Evolutionary conservation across 805 yeast species (phyloP), one percentile per base, ranked within the genome.

Genomic region (Teunomyces pallodes): DNA sequence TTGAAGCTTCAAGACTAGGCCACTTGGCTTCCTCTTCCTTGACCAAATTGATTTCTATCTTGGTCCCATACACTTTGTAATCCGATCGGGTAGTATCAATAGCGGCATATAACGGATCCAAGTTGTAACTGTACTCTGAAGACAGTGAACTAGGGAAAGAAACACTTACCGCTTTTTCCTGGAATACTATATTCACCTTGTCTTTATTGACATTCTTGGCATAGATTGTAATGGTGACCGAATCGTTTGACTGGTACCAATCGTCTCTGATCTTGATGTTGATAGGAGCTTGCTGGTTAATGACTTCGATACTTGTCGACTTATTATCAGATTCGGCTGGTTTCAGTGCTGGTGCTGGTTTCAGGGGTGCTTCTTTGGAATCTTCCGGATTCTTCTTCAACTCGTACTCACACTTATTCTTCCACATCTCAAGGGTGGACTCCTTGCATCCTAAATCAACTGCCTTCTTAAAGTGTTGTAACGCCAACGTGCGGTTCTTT

Each of bases 151-250:
- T 74, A 47, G 80, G 79, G 59, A 83, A 83, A 33, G 69, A 58
- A 42, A 78, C 73, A 10, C 58, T 46, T 2, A 83, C 61, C 0
- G 78, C 64, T 1, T 55, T 59, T 8, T 62, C 43, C 1, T 58
- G 51, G 49, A 80, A 73, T 0, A 71, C 66, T 4, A 83, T 72
- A 6, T 66, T 62, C 2, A 74, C 63, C 0, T 70, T 64, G 4
- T 79, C 82, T 40, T 73, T 60, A 7, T 85, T 83, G 13, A 89
- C 77, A 36, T 78, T 78, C 51, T 86, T 83, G 42, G 88, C 81
- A 59, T 85, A 92, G 5, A 92, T 67, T 1, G 92, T 81, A 27
- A 91, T 71, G 0, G 84, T 82, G 10, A 90, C 80, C 3, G 64
- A 61, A 0, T 69, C 69, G 8, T 69, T 57, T 12, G 83, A 75